Base-by-base conservation (phyloP, 352 stramenopile genomes). In the Globisporangium lucens region DNA sequence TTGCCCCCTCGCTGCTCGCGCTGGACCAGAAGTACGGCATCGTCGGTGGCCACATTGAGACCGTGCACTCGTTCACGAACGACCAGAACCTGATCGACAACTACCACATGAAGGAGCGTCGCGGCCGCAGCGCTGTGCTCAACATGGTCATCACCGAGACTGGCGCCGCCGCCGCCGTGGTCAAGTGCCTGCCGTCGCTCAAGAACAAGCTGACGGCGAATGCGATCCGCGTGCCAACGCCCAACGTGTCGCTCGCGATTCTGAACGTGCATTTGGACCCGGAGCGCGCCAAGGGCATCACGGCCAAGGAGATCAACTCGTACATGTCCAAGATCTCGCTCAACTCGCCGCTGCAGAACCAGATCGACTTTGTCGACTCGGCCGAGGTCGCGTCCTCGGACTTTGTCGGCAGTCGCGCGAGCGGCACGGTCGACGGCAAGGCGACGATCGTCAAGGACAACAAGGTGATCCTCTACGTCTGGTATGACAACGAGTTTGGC, bases 141-240 rank as follows among this genome's bases (percentile, higher is more conserved):
- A 97, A 97, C 74, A 97, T 97, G 87, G 88, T 97, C 9, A 92
- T 95, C 71, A 95, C 89, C 0, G 87, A 95, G 75, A 97, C 89
- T 0, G 89, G 89, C 30, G 89, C 89, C 5, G 89, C 84, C 8
- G 80, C 80, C 1, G 89, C 89, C 58, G 88, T 97, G n/a, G 78
- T 87, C 65, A 93, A 93, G 79, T 95, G 93, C 66, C 82, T 98
- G 10, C 97, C 97, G 61, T 91, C 80, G 36, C 91, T 99, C 58
- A 82, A 97, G 75, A 93, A 94, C 86, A 99, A 99, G 87, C 87
- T 99, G 52, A 99, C 97, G 64, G 97, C 95, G 71, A 99, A 99
- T 78, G 95, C 97, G 65, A 99, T 99, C 83, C 97, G 97, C 75
- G 97, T 99, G 35, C 97, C 97, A 47, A 99, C 97, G 75, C 97